Conservation (phyloP, 2,329 filamentous ascomycete species). For the Talaromyces sp. region DNA sequence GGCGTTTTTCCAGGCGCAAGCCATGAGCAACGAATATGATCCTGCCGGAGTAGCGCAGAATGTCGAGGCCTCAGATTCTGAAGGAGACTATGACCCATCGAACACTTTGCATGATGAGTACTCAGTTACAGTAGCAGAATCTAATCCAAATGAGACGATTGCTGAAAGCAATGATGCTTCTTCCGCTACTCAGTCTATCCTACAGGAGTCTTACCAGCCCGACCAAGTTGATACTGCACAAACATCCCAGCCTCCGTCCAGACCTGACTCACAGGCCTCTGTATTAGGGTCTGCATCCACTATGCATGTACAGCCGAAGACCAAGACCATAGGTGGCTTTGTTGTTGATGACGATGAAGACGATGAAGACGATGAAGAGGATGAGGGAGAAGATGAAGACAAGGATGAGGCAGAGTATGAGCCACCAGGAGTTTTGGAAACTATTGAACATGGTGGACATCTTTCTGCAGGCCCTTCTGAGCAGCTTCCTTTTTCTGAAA, state of each 20-base stretch:
- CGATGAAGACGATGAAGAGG: constrained; percentile 54
- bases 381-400: constrained; percentile 49
- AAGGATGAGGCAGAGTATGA: constrained; percentile 51
- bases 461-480: constrained; percentile 50
- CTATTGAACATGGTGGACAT: constrained; percentile 48
- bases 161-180: constrained; percentile 23
- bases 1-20: constrained; percentile 52
- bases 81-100: constrained; percentile 56
- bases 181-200: constrained; percentile 23
- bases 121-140: constrained; percentile 31
- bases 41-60: constrained; percentile 49
- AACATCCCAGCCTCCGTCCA: constrained; percentile 33
- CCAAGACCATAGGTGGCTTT: constrained; percentile 59
- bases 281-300: constrained; percentile 29
- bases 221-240: constrained; percentile 22
- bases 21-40: constrained; percentile 41
- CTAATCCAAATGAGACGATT: constrained; percentile 26
- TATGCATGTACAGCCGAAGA: constrained; percentile 39
- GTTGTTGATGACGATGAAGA: constrained; percentile 61
- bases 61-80: constrained; percentile 53
- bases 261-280: constrained; percentile 34
- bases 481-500: constrained; percentile 52
- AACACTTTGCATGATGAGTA: constrained; percentile 45
- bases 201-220: constrained; percentile 10
- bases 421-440: constrained; percentile 49